Conservation (phyloP, 2,329 filamentous ascomycete genomes). For the Apiospora pterosperma region DNA sequence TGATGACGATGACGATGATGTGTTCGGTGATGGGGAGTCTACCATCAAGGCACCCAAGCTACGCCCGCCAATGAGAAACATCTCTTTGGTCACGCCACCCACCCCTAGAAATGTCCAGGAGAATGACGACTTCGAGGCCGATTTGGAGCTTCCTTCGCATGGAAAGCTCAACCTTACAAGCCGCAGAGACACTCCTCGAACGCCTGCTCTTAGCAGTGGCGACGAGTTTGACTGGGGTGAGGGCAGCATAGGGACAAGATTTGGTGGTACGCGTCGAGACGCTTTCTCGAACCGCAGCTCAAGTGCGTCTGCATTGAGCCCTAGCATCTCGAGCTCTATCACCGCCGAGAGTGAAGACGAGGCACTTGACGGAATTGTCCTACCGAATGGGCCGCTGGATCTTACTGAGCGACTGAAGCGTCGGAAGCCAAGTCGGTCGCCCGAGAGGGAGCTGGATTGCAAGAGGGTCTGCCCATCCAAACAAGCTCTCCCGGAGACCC, state of each 20-base stretch:
- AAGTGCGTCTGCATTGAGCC: conserved; percentile 83
- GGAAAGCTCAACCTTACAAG: conserved; percentile 64
- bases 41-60: conserved; percentile 67
- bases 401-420: conserved; percentile 75
- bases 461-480: conserved; percentile 22
- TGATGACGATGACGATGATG: conserved; percentile 54
- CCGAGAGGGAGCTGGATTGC: conserved; percentile 41
- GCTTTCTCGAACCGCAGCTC: conserved; percentile 79
- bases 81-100: conserved; percentile 55
- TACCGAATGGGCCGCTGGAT: conserved; percentile 80
- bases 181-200: conserved; percentile 59
- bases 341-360: conserved; percentile 94
- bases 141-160: conserved; percentile 68
- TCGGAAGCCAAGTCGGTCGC: conserved; percentile 60
- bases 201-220: conserved; percentile 51
- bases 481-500: conserved; percentile 9
- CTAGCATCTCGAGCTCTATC: conserved; percentile 86
- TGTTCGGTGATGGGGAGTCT: conserved; percentile 59
- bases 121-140: conserved; percentile 68
- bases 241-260: conserved; percentile 85
- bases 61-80: conserved; percentile 17
- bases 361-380: conserved; percentile 80
- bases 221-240: conserved; percentile 95
- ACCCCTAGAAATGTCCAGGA: conserved; percentile 45
- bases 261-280: conserved; percentile 80